These are phyloP conservation scores for Spergularia bocconei DNA, from an alignment of 148 eudicot genomes.

Conservation along the genomic window DNA sequence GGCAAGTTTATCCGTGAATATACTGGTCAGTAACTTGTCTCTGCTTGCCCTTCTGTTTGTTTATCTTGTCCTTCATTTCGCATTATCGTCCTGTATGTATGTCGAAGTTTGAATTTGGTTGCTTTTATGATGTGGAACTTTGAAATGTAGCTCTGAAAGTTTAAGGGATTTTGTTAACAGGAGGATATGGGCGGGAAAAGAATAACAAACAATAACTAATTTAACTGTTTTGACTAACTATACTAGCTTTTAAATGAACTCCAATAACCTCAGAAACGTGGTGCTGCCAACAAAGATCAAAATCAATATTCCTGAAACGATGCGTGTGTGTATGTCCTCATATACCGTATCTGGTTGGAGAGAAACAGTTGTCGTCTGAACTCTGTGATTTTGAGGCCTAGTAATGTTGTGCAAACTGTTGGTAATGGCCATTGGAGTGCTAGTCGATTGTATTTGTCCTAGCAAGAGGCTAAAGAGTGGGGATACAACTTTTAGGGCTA, in stretches of 20 bases:
- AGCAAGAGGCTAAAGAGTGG: no score
- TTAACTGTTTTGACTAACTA: background rate
- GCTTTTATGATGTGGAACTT: background rate
- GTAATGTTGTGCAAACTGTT: no score
- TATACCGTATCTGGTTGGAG: no score
- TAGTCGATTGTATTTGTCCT: no score
- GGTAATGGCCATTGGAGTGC: no score
- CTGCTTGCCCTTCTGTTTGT: background rate
- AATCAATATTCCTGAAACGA: no score
- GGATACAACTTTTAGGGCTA: no score
- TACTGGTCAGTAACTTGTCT: slow-evolving; percentile 37
- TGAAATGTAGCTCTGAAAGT: background rate
- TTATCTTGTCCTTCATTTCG: background rate
- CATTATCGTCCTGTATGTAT: background rate
- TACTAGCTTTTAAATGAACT: background rate
- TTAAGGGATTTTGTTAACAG: background rate
- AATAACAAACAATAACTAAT: no score
- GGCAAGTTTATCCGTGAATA: slow-evolving; percentile 75
- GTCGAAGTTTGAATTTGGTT: background rate
- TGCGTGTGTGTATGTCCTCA: no score
- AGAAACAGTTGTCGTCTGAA: no score
- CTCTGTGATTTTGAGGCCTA: no score
- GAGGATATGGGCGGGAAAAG: no score
- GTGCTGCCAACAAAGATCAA: background rate
- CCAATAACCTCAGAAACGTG: background rate